phyloP scores from a whole-genome alignment of 1,284 basidiomycete genomes.

The Ceratobasidium theobromae region DNA sequence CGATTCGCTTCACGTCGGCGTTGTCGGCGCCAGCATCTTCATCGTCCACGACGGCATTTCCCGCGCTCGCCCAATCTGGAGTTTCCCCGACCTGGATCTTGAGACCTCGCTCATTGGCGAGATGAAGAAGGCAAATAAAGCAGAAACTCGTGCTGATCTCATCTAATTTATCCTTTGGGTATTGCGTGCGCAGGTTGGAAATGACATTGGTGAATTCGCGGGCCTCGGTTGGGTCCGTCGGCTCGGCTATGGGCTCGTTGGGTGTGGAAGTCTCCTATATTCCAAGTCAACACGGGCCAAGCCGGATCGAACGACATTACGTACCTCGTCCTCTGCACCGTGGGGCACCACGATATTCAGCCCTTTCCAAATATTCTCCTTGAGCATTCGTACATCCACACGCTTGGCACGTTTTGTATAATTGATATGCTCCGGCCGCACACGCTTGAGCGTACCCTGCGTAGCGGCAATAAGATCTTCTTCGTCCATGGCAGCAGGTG shows the following conservation, averaged over 20 bases:
- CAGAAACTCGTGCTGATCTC: conserved; percentile 99
- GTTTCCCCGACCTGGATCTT: conserved; percentile 63
- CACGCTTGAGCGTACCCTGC: conserved; percentile 74
- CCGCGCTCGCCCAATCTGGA: conserved; percentile 42
- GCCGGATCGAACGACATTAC: not conserved
- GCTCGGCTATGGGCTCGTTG: conserved; percentile 44
- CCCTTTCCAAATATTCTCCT: conserved; percentile 97
- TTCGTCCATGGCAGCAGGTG: conserved; percentile 59
- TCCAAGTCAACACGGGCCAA: not conserved
- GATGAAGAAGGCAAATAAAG: conserved; percentile 94
- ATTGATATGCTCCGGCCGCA: conserved; percentile 87
- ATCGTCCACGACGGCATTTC: conserved; percentile 39
- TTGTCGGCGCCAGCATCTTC: conserved; percentile 40
- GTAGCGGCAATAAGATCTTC: conserved; percentile 85
- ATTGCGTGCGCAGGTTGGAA: conserved; percentile 73
- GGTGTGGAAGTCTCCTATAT: conserved; percentile 16
- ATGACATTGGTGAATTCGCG: conserved; percentile 85
- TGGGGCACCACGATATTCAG: conserved; percentile 69
- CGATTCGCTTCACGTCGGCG: conserved; percentile 48
- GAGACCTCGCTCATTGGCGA: conserved; percentile 94
- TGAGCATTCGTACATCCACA: conserved; percentile 94
- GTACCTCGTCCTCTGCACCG: conserved; percentile 47
- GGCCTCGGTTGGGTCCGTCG: conserved; percentile 64
- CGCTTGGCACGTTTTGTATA: conserved; percentile 96
- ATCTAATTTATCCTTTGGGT: conserved; percentile 91